Base-by-base conservation (phyloP, 257 asterid genomes). In the Solanum etuberosum region DNA sequence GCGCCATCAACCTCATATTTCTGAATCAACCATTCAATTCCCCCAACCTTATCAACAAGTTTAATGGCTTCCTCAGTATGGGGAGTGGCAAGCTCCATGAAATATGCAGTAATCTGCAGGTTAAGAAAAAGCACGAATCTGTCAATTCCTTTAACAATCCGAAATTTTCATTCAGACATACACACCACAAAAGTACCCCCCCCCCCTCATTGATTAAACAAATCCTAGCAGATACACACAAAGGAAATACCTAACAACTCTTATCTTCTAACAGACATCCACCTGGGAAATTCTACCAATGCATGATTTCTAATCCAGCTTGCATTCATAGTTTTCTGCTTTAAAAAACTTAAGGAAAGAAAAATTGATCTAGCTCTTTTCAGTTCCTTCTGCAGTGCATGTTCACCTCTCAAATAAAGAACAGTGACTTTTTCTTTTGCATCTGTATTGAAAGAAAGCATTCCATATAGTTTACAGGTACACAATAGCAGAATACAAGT, bases 1-100 rank as follows among this genome's bases (percentile, higher is more conserved):
- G 99, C 98, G 74, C 99, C 99, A 91, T 97, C 99, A 34, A 97
- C 93, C 95, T 97, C 99, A 83, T 96, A 93, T 88, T 97, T 97
- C 91, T 94, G 95, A 90, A 96, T 97, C 93, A 96, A 92, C 99
- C 99, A 96, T 91, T 97, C 99, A 85, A 97, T 96, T 87, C 99
- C 99, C 88, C 99, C 98, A 15, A 97, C 99, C 91, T 97, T 97
- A 92, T 97, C 99, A 86, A 97, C 98, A 87, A 97, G 95, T 88
- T 95, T 91, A 86, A 97, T 94, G 84, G 96, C 99, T 92, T 97
- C 99, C 91, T 96, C 99, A 37, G 99, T 92, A 89, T 91, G 96
- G 48, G 99, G 99, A 73, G 99, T 91, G 85, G 99, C 99, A 91
- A 97, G 98, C 91, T 92, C 99, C 98, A 97, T 93, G 86, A 97